Percentiles rank a stretch among this genome's conserved stretches.
phyloP scores from a whole-genome alignment of 345 rosid genomes.

The Excoecaria agallocha region DNA sequence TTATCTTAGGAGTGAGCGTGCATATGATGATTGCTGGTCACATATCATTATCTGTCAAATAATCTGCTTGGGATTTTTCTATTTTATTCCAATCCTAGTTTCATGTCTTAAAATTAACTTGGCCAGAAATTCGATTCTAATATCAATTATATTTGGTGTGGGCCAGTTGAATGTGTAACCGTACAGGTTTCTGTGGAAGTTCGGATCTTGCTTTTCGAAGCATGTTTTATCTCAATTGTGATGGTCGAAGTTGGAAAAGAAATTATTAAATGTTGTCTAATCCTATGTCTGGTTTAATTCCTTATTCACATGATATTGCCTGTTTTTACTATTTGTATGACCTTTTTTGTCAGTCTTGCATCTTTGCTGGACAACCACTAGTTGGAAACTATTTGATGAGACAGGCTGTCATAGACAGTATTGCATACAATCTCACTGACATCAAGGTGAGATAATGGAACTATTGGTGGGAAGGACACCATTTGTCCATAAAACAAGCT shows the following conservation, averaged over 20 bases:
- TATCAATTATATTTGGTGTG: not conserved
- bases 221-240: not conserved
- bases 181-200: not conserved
- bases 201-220: not conserved
- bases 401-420: not conserved
- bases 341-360: not conserved
- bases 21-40: not conserved
- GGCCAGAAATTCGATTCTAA: not conserved
- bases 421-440: not conserved
- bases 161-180: not conserved
- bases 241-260: not conserved
- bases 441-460: not conserved
- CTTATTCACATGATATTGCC: too few species aligned
- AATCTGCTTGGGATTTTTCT: not conserved
- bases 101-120: not conserved
- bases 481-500: not conserved
- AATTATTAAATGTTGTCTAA: not conserved
- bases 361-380: not conserved
- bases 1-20: not conserved
- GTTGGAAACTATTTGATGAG: not conserved
- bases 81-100: not conserved
- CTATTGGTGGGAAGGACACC: not conserved
- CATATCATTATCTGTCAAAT: not conserved
- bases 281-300: too few species aligned
- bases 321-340: not conserved